Conservation (phyloP, 352 stramenopile genomes). For the Pythium sp. region DNA sequence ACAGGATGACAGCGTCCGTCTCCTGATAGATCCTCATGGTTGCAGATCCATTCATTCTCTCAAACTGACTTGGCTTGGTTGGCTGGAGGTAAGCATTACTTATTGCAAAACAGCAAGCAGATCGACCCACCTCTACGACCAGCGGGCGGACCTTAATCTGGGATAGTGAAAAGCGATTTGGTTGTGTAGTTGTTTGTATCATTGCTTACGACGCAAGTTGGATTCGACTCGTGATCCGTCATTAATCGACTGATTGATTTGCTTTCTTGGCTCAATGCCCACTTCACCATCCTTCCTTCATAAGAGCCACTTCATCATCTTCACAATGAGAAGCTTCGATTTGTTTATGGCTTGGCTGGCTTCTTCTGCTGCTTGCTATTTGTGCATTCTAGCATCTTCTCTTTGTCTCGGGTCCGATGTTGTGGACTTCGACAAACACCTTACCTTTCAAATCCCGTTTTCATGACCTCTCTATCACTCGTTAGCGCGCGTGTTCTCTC, state of each 20-base stretch:
- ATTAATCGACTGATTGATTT: not conserved
- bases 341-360: not conserved
- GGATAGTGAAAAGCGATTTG: not conserved
- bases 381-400: not conserved
- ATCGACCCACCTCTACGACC: not conserved
- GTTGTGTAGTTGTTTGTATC: not conserved
- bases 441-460: not conserved
- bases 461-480: not conserved
- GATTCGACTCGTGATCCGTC: not conserved
- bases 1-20: not conserved
- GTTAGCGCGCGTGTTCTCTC: not conserved
- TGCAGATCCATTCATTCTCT: not conserved
- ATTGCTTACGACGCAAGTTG: not conserved
- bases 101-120: too few relatives aligned
- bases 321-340: not conserved
- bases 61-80: not conserved
- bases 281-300: not conserved
- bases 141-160: not conserved
- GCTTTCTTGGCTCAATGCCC: not conserved
- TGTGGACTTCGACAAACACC: not conserved
- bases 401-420: not conserved
- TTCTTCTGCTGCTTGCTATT: not conserved
- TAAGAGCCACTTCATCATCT: not conserved
- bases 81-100: not conserved
- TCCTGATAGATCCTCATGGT: not conserved